phyloP scores from a whole-genome alignment of 140 eudicot genomes.

The Flaveria floridana region DNA sequence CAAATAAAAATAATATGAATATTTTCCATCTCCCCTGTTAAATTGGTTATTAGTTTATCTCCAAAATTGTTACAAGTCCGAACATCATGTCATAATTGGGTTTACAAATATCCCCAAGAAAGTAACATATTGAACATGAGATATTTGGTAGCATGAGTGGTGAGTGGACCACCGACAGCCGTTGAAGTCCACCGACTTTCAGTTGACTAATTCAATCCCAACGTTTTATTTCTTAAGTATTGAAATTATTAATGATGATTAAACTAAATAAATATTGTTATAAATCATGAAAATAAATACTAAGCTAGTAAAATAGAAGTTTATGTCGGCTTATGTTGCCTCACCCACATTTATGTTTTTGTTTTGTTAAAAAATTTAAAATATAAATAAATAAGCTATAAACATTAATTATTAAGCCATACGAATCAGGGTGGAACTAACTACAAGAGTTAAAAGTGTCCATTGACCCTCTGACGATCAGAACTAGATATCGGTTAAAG shows the following conservation, averaged over 20 bases:
- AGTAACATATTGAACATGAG: slow-evolving; percentile 1
- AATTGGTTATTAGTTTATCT: not conserved
- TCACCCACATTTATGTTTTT: not conserved
- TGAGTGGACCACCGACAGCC: slow-evolving; percentile 43
- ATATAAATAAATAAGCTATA: too few relatives aligned
- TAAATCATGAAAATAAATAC: too few relatives aligned
- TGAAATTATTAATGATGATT: not conserved
- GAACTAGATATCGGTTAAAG: too few relatives aligned
- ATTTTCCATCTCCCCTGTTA: too few relatives aligned
- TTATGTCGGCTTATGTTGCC: not conserved
- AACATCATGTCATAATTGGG: not conserved
- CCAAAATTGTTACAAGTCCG: not conserved
- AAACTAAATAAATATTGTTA: not conserved
- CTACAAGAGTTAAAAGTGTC: too few relatives aligned
- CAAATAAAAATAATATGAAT: too few relatives aligned
- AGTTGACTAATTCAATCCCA: slow-evolving; percentile 31
- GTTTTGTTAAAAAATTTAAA: too few relatives aligned
- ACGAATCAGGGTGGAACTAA: too few relatives aligned
- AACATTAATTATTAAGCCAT: too few relatives aligned
- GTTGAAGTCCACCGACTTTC: slow-evolving; percentile 53
- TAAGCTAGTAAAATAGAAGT: not conserved
- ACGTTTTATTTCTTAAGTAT: not conserved
- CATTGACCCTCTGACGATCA: too few relatives aligned
- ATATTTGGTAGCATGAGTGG: slow-evolving; percentile 28
- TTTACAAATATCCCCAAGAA: not conserved